Evolutionary conservation across 371 early-diverging fungal species (phyloP), one percentile per base, ranked within the genome.

Genomic region (Zopfochytrium polystomum): DNA sequence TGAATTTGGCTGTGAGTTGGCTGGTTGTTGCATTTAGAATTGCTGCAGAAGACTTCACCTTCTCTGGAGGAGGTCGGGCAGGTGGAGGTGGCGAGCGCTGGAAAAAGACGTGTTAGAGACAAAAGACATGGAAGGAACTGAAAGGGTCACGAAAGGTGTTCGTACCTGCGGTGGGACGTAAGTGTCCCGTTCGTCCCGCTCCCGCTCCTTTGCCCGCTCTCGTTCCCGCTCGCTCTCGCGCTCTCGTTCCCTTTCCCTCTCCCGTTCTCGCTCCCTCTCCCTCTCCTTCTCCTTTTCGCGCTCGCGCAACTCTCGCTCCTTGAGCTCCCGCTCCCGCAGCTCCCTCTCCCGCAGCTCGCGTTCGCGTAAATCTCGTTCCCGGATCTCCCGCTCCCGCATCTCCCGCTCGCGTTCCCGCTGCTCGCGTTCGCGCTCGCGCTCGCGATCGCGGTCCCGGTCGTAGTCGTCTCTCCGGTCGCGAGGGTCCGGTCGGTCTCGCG

Each of bases 301-400:
- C 46, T 67, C n/a, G n/a, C n/a, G n/a, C n/a, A n/a, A n/a, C n/a
- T n/a, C n/a, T n/a, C n/a, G n/a, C n/a, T n/a, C n/a, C n/a, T n/a
- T n/a, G n/a, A n/a, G n/a, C n/a, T n/a, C n/a, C n/a, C n/a, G n/a
- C n/a, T n/a, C n/a, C n/a, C n/a, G 47, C 13, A 49, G 20, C 51
- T 65, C 66, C 44, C 61, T 47, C 44, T 66, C 66, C 23, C 62
- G 56, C 34, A 15, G 13, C 31, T 55, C 50, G 18, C 63, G 63
- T 38, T 62, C 55, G 5, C 31, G 43, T 25, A 30, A 23, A 3
- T 58, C 65, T n/a, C 67, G 48, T 18, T 32, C 35, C 25, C 30
- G 31, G 22, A 48, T 51, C 43, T 47, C 20, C 18, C 31, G 34
- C 35, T 65, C 27, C 23, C 30, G 2, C 59, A 26, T 25, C 33